phyloP scores from a whole-genome alignment of 1,284 basidiomycete genomes.

The Exobasidium rhododendri region DNA sequence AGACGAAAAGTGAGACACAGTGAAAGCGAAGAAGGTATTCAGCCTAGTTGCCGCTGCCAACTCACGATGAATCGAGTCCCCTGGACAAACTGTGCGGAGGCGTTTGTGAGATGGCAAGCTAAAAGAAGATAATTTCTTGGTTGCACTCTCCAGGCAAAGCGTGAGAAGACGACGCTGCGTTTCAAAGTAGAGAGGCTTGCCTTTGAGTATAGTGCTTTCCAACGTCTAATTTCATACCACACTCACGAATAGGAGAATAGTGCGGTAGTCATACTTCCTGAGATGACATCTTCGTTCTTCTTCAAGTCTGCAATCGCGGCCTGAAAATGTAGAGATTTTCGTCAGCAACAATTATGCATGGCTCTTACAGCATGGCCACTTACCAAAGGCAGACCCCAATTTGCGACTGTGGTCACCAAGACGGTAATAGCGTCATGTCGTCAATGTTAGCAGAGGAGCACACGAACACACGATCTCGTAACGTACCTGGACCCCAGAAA shows the following conservation, averaged over 20 bases:
- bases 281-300: conserved; percentile 52
- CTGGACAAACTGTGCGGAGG: conserved; percentile 45
- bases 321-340: too few relatives aligned
- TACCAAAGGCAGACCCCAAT: conserved; percentile 52
- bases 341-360: too few relatives aligned
- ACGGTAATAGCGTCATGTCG: too few relatives aligned
- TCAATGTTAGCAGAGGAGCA: too few relatives aligned
- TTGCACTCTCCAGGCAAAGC: conserved; percentile 52
- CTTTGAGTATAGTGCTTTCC: not conserved
- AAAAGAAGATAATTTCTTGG: conserved; percentile 53
- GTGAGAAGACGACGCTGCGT: conserved; percentile 49
- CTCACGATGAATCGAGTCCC: conserved; percentile 42
- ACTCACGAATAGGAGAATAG: conserved; percentile 44
- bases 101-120: conserved; percentile 51
- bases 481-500: conserved; percentile 51
- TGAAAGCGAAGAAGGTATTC: not conserved
- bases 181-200: too few relatives aligned
- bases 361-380: too few relatives aligned
- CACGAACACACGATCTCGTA: too few relatives aligned
- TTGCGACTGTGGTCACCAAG: conserved; percentile 31
- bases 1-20: not conserved
- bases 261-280: conserved; percentile 48
- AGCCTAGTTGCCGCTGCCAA: conserved; percentile 17
- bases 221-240: too few relatives aligned
- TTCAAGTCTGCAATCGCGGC: conserved; percentile 50